These are phyloP conservation scores for Epichloe baconii DNA, from an alignment of 2,329 filamentous ascomycete species.

Conservation along the genomic window DNA sequence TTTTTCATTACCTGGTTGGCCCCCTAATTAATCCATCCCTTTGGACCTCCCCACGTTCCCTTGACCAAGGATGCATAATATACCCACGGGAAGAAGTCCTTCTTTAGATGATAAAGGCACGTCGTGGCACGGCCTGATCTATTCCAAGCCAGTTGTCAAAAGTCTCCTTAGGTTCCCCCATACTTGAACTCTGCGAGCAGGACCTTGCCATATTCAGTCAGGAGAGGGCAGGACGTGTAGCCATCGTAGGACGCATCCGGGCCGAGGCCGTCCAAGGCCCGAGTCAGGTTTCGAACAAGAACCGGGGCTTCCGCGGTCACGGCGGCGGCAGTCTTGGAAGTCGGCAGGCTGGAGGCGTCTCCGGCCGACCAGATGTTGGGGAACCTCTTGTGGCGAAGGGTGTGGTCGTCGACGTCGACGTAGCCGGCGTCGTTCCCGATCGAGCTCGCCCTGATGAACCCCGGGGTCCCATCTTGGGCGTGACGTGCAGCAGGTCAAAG, in stretches of 20 bases:
- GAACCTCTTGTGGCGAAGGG: slow-evolving; percentile 39
- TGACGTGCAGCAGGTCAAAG: slow-evolving; percentile 44
- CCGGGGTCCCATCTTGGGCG: slow-evolving; percentile 46
- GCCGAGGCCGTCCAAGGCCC: slow-evolving; percentile 30
- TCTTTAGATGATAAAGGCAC: slow-evolving; percentile 48
- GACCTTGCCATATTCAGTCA: slow-evolving; percentile 47
- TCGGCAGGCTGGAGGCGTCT: slow-evolving; percentile 46
- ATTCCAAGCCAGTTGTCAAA: slow-evolving; percentile 41
- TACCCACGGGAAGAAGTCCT: slow-evolving; percentile 56
- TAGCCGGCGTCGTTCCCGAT: slow-evolving; percentile 42
- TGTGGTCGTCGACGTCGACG: slow-evolving; percentile 43
- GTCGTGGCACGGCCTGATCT: slow-evolving; percentile 42
- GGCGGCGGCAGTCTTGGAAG: slow-evolving; percentile 42
- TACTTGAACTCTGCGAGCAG: slow-evolving; percentile 55
- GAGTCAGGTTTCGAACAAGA: slow-evolving; percentile 34
- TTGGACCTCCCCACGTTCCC: slow-evolving; percentile 48
- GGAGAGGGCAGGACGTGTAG: slow-evolving; percentile 41
- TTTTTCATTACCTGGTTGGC: background rate
- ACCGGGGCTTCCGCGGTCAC: slow-evolving; percentile 38
- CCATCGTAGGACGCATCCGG: slow-evolving; percentile 35
- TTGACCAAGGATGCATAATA: slow-evolving; percentile 48
- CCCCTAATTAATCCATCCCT: slow-evolving; percentile 29
- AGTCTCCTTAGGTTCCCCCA: slow-evolving; percentile 49
- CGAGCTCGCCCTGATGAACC: slow-evolving; percentile 37
- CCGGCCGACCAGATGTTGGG: slow-evolving; percentile 46